Conservation (phyloP, 305 asterid genomes). For the Andrographis paniculata region DNA sequence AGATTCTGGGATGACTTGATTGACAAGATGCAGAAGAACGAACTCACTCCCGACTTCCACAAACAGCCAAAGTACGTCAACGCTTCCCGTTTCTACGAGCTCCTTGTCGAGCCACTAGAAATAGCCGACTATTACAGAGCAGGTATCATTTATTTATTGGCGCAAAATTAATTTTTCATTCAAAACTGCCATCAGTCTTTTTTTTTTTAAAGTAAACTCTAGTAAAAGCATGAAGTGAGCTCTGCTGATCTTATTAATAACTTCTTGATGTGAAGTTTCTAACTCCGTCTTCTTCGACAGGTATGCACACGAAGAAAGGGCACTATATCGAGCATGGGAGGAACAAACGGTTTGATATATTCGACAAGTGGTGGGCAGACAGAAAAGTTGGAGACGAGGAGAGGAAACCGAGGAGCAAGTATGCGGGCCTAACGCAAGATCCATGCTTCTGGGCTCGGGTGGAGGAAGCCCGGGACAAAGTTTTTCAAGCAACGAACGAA, state of each 20-base stretch:
- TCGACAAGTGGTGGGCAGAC: conserved; percentile 12
- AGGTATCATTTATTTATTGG: no score
- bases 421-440: conserved; percentile 59
- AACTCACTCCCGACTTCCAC: conserved; percentile 58
- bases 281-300: no score
- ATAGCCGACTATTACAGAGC: conserved; percentile 58
- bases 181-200: no score
- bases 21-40: conserved; percentile 41
- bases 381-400: conserved; percentile 28
- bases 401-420: conserved; percentile 31
- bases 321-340: no score
- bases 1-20: conserved; percentile 48
- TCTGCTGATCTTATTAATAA: no score
- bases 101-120: conserved; percentile 69
- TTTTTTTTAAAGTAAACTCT: no score
- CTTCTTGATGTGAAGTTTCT: no score
- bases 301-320: conserved; percentile 25
- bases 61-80: conserved; percentile 45
- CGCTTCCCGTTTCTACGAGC: conserved; percentile 59
- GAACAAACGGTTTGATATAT: no score
- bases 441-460: conserved; percentile 73
- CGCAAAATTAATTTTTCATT: no score
- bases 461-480: conserved; percentile 51
- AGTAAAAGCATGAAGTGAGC: no score
- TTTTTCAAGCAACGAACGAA: conserved; percentile 27